These are phyloP conservation scores for Curvularia verruculosa DNA, from an alignment of 2,329 filamentous ascomycete genomes.

Conservation along the genomic window DNA sequence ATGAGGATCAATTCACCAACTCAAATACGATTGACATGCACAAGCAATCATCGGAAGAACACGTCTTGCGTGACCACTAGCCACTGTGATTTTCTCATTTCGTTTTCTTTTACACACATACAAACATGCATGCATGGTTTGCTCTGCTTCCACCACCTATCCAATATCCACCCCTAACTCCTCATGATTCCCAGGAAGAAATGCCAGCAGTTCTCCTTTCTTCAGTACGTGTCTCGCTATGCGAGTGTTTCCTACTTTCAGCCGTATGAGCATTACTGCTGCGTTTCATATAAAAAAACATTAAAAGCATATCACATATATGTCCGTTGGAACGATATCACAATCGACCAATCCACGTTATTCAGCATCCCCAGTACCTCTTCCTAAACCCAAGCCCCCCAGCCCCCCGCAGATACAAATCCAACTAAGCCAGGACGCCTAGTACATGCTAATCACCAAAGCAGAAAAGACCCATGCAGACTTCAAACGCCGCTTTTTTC, in stretches of 20 bases:
- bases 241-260: neutral
- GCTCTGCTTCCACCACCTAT: neutral
- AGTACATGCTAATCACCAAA: slow-evolving; percentile 1
- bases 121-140: neutral
- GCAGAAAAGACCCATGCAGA: neutral
- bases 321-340: neutral
- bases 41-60: neutral
- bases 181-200: neutral
- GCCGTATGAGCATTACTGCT: neutral
- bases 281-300: slow-evolving; percentile 1
- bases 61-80: neutral
- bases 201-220: neutral
- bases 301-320: neutral
- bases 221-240: neutral
- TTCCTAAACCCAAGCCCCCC: neutral
- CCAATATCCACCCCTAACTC: neutral
- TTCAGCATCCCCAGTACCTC: neutral
- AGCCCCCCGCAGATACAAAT: neutral
- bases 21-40: neutral
- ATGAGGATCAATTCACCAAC: neutral
- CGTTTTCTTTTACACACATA: neutral
- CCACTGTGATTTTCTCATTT: neutral
- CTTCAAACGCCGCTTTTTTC: slow-evolving; percentile 6
- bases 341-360: neutral
- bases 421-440: slow-evolving; percentile 6